Evolutionary conservation across 1,284 basidiomycete genomes (phyloP).

Genomic region (Singerocomus inundabilis): DNA sequence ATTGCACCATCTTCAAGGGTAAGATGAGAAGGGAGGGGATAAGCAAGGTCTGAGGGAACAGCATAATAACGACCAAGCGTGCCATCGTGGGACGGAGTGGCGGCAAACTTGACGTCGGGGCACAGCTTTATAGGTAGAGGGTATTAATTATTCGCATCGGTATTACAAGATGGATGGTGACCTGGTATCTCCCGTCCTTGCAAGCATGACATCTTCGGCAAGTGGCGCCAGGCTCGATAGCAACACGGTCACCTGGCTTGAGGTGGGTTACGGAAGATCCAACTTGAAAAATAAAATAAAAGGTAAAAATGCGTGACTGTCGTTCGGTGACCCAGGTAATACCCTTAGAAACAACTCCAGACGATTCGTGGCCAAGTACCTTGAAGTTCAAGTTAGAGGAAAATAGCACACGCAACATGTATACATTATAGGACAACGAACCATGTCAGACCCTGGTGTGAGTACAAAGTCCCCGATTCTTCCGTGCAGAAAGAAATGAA

Average conservation of each 20-base stretch:
- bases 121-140: conserved; percentile 54
- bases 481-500: conserved; percentile 76
- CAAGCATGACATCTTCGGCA: conserved; percentile 74
- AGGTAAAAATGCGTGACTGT: neutral
- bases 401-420: conserved; percentile 1
- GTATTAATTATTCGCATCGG: conserved; percentile 1
- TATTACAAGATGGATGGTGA: conserved; percentile 31
- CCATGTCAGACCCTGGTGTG: conserved; percentile 67
- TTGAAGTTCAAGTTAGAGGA: conserved; percentile 15
- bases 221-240: conserved; percentile 80
- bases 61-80: conserved; percentile 83
- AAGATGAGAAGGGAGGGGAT: conserved; percentile 70
- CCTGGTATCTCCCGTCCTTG: conserved; percentile 80
- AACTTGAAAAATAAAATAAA: conserved; percentile 19
- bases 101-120: conserved; percentile 78
- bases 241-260: conserved; percentile 84
- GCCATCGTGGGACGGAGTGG: conserved; percentile 88
- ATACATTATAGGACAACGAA: conserved; percentile 19
- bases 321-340: neutral
- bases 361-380: conserved; percentile 59
- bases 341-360: conserved; percentile 48
- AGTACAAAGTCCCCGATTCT: conserved; percentile 80
- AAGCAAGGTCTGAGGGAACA: conserved; percentile 72
- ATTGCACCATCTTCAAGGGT: conserved; percentile 83
- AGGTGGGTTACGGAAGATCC: conserved; percentile 39